Conservation (phyloP, 257 asterid genomes). For the Fraxinus cuspidata region DNA sequence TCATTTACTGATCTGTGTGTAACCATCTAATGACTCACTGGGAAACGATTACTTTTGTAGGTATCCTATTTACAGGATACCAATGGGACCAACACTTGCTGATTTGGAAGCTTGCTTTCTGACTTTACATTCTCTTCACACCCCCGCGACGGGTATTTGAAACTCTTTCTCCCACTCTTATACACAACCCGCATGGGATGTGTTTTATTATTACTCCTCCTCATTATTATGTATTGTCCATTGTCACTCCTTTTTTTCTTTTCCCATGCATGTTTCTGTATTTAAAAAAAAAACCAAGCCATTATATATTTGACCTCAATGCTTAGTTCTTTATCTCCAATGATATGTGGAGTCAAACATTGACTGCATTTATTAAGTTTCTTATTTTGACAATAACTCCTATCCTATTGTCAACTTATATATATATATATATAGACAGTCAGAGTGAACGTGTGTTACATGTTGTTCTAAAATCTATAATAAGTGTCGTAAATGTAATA, state of each 20-base stretch:
- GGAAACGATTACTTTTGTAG: slow-evolving; percentile 38
- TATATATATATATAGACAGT: no score
- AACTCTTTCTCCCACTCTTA: background rate
- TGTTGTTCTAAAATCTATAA: no score
- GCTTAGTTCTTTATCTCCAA: background rate
- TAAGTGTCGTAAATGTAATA: no score
- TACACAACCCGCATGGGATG: background rate
- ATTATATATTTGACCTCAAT: background rate
- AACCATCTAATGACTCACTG: slow-evolving; percentile 7
- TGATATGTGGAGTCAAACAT: no score
- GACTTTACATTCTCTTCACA: slow-evolving; percentile 90
- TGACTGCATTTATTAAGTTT: no score
- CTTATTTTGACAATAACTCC: no score
- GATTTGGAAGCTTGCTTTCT: slow-evolving; percentile 93
- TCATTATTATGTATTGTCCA: background rate
- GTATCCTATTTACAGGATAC: slow-evolving; percentile 98
- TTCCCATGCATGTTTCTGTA: background rate
- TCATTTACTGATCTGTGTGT: slow-evolving; percentile 1
- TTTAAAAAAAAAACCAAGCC: background rate
- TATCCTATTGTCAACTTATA: no score
- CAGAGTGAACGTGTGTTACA: no score
- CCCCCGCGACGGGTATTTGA: slow-evolving; percentile 63
- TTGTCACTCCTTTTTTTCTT: background rate
- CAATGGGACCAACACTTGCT: slow-evolving; percentile 80
- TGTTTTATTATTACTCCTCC: background rate